These are phyloP conservation scores for Chalciporus piperatoides DNA, from an alignment of 1,284 basidiomycete genomes.

Conservation along the genomic window DNA sequence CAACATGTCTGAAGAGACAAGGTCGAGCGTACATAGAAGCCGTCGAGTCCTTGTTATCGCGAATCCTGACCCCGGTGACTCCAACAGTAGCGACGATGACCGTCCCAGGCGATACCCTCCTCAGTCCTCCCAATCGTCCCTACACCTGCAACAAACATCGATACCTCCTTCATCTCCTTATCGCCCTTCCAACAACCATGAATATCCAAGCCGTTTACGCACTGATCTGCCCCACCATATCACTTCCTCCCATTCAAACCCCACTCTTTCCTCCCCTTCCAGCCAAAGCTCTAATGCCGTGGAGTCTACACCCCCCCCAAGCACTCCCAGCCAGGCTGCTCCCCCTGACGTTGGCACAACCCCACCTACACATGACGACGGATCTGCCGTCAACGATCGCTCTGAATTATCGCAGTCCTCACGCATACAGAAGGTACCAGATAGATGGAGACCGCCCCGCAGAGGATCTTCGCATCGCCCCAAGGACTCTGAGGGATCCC, in stretches of 20 bases:
- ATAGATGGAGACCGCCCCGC: conserved; percentile 25
- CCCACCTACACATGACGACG: conserved; percentile 36
- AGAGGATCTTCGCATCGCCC: conserved; percentile 31
- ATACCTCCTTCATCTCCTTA: conserved; percentile 25
- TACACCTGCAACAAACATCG: conserved; percentile 22
- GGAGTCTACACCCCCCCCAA: conserved; percentile 60
- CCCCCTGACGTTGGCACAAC: conserved; percentile 42
- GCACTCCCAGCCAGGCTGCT: conserved; percentile 52
- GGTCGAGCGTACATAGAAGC: conserved; percentile 32
- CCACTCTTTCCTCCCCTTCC: conserved; percentile 61
- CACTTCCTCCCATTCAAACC: conserved; percentile 39
- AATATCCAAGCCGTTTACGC: conserved; percentile 35
- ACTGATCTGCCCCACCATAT: conserved; percentile 39
- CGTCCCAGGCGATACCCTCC: conserved; percentile 18
- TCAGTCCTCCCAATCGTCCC: conserved; percentile 28
- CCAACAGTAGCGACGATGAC: conserved; percentile 45
- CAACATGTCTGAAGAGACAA: conserved; percentile 44
- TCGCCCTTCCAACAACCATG: conserved; percentile 23
- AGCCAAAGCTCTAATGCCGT: conserved; percentile 59
- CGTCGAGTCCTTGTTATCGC: conserved; percentile 50
- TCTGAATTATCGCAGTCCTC: conserved; percentile 27
- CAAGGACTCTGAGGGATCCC: conserved; percentile 29
- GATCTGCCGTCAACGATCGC: conserved; percentile 31
- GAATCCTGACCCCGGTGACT: conserved; percentile 54
- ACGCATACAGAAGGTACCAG: conserved; percentile 30